Evolutionary conservation across 495 filamentous ascomycete genomes (phyloP).

Genomic region (Hypomontagnella monticulosa): DNA sequence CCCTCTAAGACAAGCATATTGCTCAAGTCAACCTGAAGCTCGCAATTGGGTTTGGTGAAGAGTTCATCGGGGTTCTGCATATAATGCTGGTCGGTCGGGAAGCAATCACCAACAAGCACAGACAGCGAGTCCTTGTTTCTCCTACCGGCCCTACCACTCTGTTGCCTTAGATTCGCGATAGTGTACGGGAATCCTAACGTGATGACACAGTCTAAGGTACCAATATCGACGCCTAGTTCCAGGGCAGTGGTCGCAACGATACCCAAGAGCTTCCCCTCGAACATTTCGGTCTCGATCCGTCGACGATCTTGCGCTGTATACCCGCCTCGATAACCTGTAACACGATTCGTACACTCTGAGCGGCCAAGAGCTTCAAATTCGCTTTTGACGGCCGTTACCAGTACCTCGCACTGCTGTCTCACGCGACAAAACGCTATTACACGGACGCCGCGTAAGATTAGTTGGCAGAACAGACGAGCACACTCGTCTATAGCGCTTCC

Average conservation of each 20-base stretch:
- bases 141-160: slow-evolving; percentile 91
- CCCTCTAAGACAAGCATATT: slow-evolving; percentile 93
- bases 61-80: slow-evolving; percentile 97
- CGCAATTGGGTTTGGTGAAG: slow-evolving; percentile 91
- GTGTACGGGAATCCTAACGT: slow-evolving; percentile 95
- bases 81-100: slow-evolving; percentile 93
- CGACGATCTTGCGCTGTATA: slow-evolving; percentile 95
- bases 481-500: slow-evolving; percentile 85
- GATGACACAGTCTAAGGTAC: slow-evolving; percentile 91
- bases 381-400: slow-evolving; percentile 80
- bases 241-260: slow-evolving; percentile 94
- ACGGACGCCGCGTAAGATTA: slow-evolving; percentile 86
- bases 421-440: slow-evolving; percentile 95
- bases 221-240: slow-evolving; percentile 95
- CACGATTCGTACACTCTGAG: slow-evolving; percentile 74
- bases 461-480: slow-evolving; percentile 86
- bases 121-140: slow-evolving; percentile 94
- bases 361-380: slow-evolving; percentile 79
- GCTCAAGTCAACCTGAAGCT: slow-evolving; percentile 86
- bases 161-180: slow-evolving; percentile 92
- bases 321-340: slow-evolving; percentile 96
- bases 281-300: slow-evolving; percentile 94
- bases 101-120: slow-evolving; percentile 89
- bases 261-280: slow-evolving; percentile 90
- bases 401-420: slow-evolving; percentile 84